Percentiles rank a stretch among this genome's conserved stretches.
phyloP scores from a whole-genome alignment of 495 filamentous ascomycete genomes.

The Aspergillus saccharolyticus region DNA sequence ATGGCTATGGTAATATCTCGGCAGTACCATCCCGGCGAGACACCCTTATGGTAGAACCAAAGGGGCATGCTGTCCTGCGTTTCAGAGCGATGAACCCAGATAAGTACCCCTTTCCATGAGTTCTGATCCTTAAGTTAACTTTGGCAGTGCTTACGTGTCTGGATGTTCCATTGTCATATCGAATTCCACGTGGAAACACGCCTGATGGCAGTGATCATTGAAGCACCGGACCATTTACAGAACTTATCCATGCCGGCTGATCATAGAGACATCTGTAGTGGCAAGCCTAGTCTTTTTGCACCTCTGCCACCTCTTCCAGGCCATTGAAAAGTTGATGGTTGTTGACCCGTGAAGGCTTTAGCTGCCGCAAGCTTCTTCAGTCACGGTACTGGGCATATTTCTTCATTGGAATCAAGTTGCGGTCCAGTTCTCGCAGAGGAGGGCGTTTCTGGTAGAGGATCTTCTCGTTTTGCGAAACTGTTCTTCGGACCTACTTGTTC shows the following conservation, averaged over 20 bases:
- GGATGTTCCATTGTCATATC: constrained; percentile 73
- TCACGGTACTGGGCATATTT: neutral
- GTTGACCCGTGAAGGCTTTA: neutral
- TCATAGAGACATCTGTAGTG: constrained; percentile 10
- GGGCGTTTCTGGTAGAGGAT: neutral
- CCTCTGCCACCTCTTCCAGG: neutral
- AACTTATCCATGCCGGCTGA: constrained; percentile 10
- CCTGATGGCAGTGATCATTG: constrained; percentile 62
- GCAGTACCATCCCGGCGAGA: constrained; percentile 51
- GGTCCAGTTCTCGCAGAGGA: neutral
- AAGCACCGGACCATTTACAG: constrained; percentile 27
- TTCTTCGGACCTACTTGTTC: neutral
- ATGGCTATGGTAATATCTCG: constrained; percentile 35
- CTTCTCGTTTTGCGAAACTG: neutral
- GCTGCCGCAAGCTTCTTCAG: neutral
- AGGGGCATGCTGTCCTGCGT: constrained; percentile 55
- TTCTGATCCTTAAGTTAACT: neutral
- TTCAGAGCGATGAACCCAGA: constrained; percentile 70
- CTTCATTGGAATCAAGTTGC: neutral
- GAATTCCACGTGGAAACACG: constrained; percentile 72
- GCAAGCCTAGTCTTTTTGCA: neutral
- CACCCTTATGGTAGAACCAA: constrained; percentile 48
- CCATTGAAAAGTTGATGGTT: neutral
- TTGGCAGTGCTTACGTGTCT: constrained; percentile 35
- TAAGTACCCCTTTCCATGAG: constrained; percentile 2